Conservation (phyloP, 2,329 filamentous ascomycete genomes). For the Ophiostoma tasmaniense region DNA sequence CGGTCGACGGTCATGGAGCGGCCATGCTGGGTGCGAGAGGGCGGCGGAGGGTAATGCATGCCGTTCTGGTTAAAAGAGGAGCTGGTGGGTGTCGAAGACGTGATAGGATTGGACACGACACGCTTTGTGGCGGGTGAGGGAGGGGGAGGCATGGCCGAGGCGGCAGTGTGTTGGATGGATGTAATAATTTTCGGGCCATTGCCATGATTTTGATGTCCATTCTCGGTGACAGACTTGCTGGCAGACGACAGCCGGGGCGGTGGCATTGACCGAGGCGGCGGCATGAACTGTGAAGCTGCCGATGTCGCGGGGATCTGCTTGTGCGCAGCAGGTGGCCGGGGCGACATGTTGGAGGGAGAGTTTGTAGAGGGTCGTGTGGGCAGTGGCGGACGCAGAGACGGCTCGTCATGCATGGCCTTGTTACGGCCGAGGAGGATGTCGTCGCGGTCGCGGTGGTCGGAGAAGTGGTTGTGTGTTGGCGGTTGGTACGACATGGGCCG, state of each 20-base stretch:
- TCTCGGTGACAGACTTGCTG: slow-evolving; percentile 24
- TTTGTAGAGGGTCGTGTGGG: slow-evolving; percentile 38
- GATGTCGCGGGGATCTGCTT: not conserved
- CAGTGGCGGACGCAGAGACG: slow-evolving; percentile 34
- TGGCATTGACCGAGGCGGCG: not conserved
- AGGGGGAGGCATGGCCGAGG: not conserved
- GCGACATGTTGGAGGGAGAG: not conserved
- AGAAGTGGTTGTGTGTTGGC: slow-evolving; percentile 2
- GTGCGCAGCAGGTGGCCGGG: not conserved
- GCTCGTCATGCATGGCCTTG: not conserved
- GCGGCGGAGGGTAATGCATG: slow-evolving; percentile 33
- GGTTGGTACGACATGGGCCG: slow-evolving; percentile 9
- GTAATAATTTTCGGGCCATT: not conserved
- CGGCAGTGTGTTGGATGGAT: not conserved
- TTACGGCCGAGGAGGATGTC: slow-evolving; percentile 19
- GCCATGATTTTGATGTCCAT: not conserved
- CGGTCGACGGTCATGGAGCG: slow-evolving; percentile 45
- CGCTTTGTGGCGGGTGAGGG: slow-evolving; percentile 30
- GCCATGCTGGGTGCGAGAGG: slow-evolving; percentile 34
- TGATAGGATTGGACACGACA: slow-evolving; percentile 38
- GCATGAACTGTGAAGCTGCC: not conserved
- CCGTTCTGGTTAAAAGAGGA: not conserved
- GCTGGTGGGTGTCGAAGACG: slow-evolving; percentile 30
- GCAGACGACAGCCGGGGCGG: not conserved
- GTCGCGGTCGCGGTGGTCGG: slow-evolving; percentile 26